Evolutionary conservation across 2,329 filamentous ascomycete genomes (phyloP).

Genomic region (Iodosphaeria phyllophila): DNA sequence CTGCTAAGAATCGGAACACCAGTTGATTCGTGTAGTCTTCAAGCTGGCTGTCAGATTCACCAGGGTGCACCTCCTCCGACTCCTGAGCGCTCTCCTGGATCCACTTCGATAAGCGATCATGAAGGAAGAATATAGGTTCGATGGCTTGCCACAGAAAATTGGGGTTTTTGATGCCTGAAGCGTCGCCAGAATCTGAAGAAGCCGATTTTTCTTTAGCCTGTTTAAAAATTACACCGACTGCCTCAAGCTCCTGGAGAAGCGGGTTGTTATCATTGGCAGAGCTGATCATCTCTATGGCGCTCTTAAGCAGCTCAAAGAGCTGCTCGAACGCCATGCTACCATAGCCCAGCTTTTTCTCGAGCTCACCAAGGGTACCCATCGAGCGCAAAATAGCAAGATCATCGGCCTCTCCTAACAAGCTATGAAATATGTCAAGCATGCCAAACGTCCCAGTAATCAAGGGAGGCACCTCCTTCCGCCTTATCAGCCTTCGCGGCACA

Average conservation of each 20-base stretch:
- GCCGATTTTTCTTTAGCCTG: conserved; percentile 5
- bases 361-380: conserved; percentile 10
- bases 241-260: conserved; percentile 9
- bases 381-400: conserved; percentile 13
- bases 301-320: conserved; percentile 11
- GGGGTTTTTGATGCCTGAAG: conserved; percentile 6
- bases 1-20: conserved; percentile 11
- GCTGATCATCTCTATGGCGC: conserved; percentile 7
- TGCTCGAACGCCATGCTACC: conserved; percentile 12
- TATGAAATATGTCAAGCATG: conserved; percentile 15
- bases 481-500: conserved; percentile 18
- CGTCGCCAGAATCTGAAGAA: neutral
- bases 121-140: conserved; percentile 12
- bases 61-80: conserved; percentile 6
- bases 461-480: conserved; percentile 24
- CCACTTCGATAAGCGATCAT: conserved; percentile 12
- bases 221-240: conserved; percentile 10
- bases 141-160: conserved; percentile 12
- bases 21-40: conserved; percentile 13
- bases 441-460: conserved; percentile 35
- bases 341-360: conserved; percentile 10
- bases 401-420: conserved; percentile 12
- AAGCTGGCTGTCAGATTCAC: conserved; percentile 9
- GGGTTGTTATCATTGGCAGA: conserved; percentile 7
- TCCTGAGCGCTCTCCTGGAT: conserved; percentile 11